Evolutionary conservation across 139 green algal species (phyloP).

Genomic region (Chlamydomonas sphaeroides): DNA sequence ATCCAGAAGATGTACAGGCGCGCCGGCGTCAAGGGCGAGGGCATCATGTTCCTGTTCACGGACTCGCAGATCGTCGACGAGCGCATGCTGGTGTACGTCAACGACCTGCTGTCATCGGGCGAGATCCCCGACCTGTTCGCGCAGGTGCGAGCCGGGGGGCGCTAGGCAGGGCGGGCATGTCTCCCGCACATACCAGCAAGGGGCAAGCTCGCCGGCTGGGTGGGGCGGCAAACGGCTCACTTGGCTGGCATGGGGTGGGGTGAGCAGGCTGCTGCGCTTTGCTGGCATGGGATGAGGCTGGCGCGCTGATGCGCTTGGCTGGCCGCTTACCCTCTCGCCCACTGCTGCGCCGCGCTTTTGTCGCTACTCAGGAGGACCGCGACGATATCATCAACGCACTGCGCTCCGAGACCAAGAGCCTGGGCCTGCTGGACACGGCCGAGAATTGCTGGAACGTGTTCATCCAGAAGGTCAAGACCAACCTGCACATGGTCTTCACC

Average conservation of each 20-base stretch:
- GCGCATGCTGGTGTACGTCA: constrained; percentile 90
- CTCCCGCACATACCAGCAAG: too few species aligned
- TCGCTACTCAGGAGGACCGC: constrained; percentile 87
- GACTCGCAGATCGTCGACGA: constrained; percentile 86
- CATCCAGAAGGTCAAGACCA: constrained; percentile 79
- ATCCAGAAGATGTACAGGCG: constrained; percentile 91
- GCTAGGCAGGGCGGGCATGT: too few species aligned
- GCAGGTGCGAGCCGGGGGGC: too few species aligned
- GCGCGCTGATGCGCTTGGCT: too few species aligned
- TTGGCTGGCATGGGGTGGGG: too few species aligned
- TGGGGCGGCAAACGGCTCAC: too few species aligned
- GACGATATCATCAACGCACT: constrained; percentile 92
- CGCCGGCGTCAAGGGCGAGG: constrained; percentile 85
- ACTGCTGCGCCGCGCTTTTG: too few species aligned
- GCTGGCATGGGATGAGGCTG: too few species aligned
- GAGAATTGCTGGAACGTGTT: constrained; percentile 90
- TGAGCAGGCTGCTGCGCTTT: too few species aligned
- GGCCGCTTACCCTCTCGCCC: too few species aligned
- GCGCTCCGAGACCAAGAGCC: constrained; percentile 82
- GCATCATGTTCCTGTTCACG: constrained; percentile 90
- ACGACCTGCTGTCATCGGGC: constrained; percentile 87
- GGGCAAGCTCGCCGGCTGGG: too few species aligned
- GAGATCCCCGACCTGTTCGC: constrained; percentile 91
- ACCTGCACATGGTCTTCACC: constrained; percentile 92
- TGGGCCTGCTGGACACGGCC: constrained; percentile 80